Conservation (phyloP, 2,329 filamentous ascomycete species). For the Phoma sp. region DNA sequence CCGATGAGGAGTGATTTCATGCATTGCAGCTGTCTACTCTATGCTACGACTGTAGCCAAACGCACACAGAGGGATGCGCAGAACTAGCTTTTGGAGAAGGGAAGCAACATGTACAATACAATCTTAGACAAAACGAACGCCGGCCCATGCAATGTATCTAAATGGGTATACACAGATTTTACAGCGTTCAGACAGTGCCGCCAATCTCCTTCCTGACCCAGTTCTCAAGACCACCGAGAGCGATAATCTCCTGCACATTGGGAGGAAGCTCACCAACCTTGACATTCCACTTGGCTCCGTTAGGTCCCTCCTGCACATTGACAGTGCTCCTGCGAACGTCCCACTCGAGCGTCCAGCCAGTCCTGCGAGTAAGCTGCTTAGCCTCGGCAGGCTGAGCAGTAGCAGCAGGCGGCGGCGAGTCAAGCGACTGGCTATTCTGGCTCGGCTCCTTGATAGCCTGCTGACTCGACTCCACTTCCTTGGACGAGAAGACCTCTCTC, state of each 20-base stretch:
- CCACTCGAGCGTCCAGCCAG: slow-evolving; percentile 84
- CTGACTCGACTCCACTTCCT: slow-evolving; percentile 33
- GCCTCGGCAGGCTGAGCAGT: slow-evolving; percentile 50
- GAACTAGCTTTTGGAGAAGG: slow-evolving; percentile 1
- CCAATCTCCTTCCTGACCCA: slow-evolving; percentile 79
- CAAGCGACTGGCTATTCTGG: slow-evolving; percentile 58
- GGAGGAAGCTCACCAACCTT: slow-evolving; percentile 83
- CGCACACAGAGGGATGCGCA: neutral
- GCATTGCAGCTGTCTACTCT: neutral
- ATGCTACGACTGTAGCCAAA: neutral
- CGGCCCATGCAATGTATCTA: slow-evolving; percentile 22
- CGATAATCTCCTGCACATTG: slow-evolving; percentile 74
- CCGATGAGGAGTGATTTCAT: neutral
- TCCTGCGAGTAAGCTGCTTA: slow-evolving; percentile 71
- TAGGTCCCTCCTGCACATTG: slow-evolving; percentile 71
- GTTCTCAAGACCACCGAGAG: slow-evolving; percentile 74
- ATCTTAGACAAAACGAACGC: slow-evolving; percentile 15
- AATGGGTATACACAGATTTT: slow-evolving; percentile 27
- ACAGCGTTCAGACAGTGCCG: slow-evolving; percentile 29
- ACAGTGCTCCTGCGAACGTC: slow-evolving; percentile 77
- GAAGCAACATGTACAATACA: slow-evolving; percentile 7
- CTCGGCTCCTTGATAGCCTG: slow-evolving; percentile 58
- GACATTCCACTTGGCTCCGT: slow-evolving; percentile 74
- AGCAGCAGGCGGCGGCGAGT: slow-evolving; percentile 53
- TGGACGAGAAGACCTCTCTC: slow-evolving; percentile 62